Conservation (phyloP, 331 rosid genomes). For the Rosa hybrid region DNA sequence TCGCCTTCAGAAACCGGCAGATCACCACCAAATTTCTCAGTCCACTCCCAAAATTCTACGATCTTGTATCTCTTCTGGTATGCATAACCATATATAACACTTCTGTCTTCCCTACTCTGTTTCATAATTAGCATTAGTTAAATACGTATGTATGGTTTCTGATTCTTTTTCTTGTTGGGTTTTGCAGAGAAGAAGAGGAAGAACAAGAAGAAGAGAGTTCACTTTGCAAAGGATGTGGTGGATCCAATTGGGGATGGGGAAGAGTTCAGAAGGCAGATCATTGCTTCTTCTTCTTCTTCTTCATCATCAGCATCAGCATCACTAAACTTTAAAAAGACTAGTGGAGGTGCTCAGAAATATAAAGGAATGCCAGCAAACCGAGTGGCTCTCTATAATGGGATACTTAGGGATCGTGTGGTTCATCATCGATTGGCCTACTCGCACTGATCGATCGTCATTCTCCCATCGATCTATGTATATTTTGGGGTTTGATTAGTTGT, state of each 20-base stretch:
- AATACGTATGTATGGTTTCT: neutral
- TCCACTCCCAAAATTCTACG: slow-evolving; percentile 53
- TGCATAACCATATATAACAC: neutral
- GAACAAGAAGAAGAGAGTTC: slow-evolving; percentile 66
- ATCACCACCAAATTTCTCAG: slow-evolving; percentile 22
- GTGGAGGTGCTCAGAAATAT: slow-evolving; percentile 17
- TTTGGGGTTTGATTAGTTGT: slow-evolving; percentile 31
- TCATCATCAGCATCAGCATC: slow-evolving; percentile 7
- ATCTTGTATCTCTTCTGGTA: slow-evolving; percentile 82
- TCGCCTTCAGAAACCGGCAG: slow-evolving; percentile 58
- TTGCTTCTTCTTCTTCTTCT: neutral
- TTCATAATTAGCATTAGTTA: neutral
- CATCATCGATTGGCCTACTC: slow-evolving; percentile 74
- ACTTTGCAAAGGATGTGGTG: slow-evolving; percentile 73
- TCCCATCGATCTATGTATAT: slow-evolving; percentile 29
- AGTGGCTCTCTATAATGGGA: slow-evolving; percentile 79
- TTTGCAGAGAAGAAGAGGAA: slow-evolving; percentile 53
- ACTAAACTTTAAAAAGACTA: slow-evolving; percentile 26
- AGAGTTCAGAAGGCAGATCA: slow-evolving; percentile 51
- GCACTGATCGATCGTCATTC: slow-evolving; percentile 33
- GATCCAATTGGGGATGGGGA: slow-evolving; percentile 62
- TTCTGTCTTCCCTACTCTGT: neutral
- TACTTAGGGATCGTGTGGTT: slow-evolving; percentile 71
- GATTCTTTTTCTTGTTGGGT: slow-evolving; percentile 13
- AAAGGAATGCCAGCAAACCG: slow-evolving; percentile 80